Base-by-base conservation (phyloP, 2,329 filamentous ascomycete genomes). In the Apiospora pterosperma region DNA sequence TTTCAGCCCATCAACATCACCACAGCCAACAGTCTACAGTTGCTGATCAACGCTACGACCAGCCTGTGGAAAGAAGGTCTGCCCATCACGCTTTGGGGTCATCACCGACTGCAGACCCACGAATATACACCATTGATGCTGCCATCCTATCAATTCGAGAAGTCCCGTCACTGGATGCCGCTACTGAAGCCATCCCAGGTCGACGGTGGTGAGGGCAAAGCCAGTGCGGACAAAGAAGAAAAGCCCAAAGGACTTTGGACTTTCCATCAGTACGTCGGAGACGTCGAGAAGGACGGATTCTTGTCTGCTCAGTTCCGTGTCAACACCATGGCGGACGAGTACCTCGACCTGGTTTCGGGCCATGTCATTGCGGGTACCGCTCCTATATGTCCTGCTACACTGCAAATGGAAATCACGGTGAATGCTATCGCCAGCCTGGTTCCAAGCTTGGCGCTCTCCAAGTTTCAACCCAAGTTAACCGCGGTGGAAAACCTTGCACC, bases 81-180 rank as follows among this genome's bases (percentile, higher is more conserved):
- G 0, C 34, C 52, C 0, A 66, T 76, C 0, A 63, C 72, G 0
- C 80, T 76, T 69, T 84, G 82, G 82, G 60, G 71, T 0, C 76
- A 79, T 48, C 76, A 66, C 19, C 16, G n/a, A 1, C 12, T 5
- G 0, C 77, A 82, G 62, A 73, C 65, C 0, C 1, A 19, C 2
- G 61, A 69, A 0, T 68, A 74, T 31, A 39, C 59, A 0, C 65
- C 61, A 0, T 25, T 79, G 4, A 36, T 75, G 0, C 69, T 82
- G 0, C 80, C 80, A 0, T 77, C 79, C 0, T 81, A 81, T 63
- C 79, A 81, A 52, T 82, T 82, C 64, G 78, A 81, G 16, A 75
- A 77, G 55, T 59, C 69, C 0, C 62, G 69, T 0, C 79, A 81
- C 61, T 81, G 79, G 79, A 59, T 81, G 14, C 72, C 77, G 2